Base-by-base conservation (phyloP, 2,329 filamentous ascomycete genomes). In the Rutstroemia sp. region DNA sequence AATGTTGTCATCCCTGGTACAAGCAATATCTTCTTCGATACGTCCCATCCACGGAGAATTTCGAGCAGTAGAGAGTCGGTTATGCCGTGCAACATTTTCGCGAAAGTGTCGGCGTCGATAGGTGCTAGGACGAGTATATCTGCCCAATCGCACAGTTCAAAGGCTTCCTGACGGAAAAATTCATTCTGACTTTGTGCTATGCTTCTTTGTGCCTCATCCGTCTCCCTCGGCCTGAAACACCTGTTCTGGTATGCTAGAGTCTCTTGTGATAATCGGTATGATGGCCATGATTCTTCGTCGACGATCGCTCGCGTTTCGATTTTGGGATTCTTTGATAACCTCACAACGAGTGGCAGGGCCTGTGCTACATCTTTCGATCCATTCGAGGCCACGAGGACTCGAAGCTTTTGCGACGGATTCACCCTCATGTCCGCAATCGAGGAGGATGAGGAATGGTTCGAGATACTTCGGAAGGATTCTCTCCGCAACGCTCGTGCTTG, bases 1-100 rank as follows among this genome's bases (percentile, higher is more conserved):
- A 88, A 80, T 1, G 83, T 83, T 37, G 88, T 92, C 91, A 96
- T 95, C 62, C 89, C 90, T 0, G 92, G 91, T 6, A 95, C 85
- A 57, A 96, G 75, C 49, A 96, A 74, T 30, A 95, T 87, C 64
- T 86, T 88, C 73, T 96, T 96, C 6, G 86, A 86, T 0, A 87
- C 84, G 65, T 95, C 86, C 92, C 92, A 96, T 56, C 88, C 88
- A 52, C 92, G 82, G 49, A 96, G 71, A 1, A 95, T 82, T 64
- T 92, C 87, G 52, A 95, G 78, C 7, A 95, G 77, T 54, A 95
- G 78, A 30, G 86, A 95, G 66, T 90, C 90, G 2, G 89, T 86
- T 57, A 92, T 80, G 52, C 92, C 92, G 54, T 86, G 83, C 67
- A 96, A 77, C 90, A 96, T 95, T 69, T 90, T 90, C 30, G 88